Base-by-base conservation (phyloP, 2,329 filamentous ascomycete species). In the Colletotrichum eleusines region DNA sequence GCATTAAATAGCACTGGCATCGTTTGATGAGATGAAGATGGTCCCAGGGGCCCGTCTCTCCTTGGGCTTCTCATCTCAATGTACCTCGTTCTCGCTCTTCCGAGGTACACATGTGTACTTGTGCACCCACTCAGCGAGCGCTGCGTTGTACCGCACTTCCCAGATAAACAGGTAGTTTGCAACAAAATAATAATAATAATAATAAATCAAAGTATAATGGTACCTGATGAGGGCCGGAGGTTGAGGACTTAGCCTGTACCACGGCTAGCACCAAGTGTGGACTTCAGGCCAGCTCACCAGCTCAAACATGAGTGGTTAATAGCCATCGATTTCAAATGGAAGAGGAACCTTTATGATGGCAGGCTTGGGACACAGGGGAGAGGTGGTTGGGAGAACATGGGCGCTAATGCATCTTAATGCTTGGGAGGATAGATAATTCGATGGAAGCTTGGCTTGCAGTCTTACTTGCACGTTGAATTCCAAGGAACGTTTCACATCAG, bases 281-380 rank as follows among this genome's bases (percentile, higher is more conserved):
- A 48, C 53, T 63, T 63, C 54, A 53, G 46, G 53, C 51, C 66
- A 59, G 35, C 33, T 65, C 51, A 35, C 66, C 35, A 38, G 44
- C 66, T 59, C 60, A n/a, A 53, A 55, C n/a, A 18, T 59, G 28
- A 69, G 35, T 59, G 66, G 66, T 48, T 48, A 46, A 69, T 42
- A 35, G 35, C n/a, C 26, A 48, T n/a, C 44, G 40, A 38, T 44
- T 51, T 46, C 44, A 53, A 23, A 57, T 48, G 28, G 23, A 54
- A 65, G 14, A 28, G 31, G n/a, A 65, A 31, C 26, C 20, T 58
- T 64, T 20, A 53, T 16, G 53, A 51, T 69, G 66, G 59, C 66
- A 65, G 66, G 66, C 44, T 54, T 53, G 35, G 66, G 53, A 54
- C 61, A 53, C 66, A 53, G 46, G 65, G 46, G 31, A 59, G 63